phyloP scores from a whole-genome alignment of 495 filamentous ascomycete genomes.

The Penicillium samsonianum region DNA sequence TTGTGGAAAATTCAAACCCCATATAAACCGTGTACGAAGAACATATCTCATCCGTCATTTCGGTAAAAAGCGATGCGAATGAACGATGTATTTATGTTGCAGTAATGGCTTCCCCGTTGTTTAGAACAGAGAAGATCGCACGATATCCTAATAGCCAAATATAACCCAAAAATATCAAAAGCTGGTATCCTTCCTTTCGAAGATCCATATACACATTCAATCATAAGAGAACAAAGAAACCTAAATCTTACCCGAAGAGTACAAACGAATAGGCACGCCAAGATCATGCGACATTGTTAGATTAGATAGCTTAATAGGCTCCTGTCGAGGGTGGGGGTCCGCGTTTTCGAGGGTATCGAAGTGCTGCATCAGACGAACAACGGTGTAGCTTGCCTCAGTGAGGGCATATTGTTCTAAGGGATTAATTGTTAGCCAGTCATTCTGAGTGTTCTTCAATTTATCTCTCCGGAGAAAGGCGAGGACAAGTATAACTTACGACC shows the following conservation, averaged over 20 bases:
- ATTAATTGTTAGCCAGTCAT: neutral
- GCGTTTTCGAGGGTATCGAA: constrained; percentile 54
- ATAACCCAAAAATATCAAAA: neutral
- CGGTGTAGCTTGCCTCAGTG: constrained; percentile 76
- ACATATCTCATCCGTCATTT: too few relatives aligned
- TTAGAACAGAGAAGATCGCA: too few relatives aligned
- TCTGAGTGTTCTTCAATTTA: neutral
- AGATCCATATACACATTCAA: constrained; percentile 8
- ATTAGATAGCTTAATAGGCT: constrained; percentile 37
- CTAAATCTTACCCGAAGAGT: constrained; percentile 22
- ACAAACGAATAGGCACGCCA: constrained; percentile 41
- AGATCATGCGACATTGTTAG: constrained; percentile 44
- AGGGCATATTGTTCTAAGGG: constrained; percentile 67
- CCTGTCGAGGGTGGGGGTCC: constrained; percentile 29
- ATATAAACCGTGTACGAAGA: too few relatives aligned
- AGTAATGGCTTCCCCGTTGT: constrained; percentile 1
- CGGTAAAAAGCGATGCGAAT: too few relatives aligned
- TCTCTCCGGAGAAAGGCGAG: neutral
- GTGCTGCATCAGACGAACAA: constrained; percentile 69
- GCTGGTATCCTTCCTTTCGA: neutral
- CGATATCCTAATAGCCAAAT: neutral
- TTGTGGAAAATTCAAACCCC: too few relatives aligned
- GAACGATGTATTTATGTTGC: constrained; percentile 1
- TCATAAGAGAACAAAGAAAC: neutral
- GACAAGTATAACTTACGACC: constrained; percentile 63